Evolutionary conservation across 257 asterid genomes (phyloP).

Genomic region (Jacaranda mimosifolia): DNA sequence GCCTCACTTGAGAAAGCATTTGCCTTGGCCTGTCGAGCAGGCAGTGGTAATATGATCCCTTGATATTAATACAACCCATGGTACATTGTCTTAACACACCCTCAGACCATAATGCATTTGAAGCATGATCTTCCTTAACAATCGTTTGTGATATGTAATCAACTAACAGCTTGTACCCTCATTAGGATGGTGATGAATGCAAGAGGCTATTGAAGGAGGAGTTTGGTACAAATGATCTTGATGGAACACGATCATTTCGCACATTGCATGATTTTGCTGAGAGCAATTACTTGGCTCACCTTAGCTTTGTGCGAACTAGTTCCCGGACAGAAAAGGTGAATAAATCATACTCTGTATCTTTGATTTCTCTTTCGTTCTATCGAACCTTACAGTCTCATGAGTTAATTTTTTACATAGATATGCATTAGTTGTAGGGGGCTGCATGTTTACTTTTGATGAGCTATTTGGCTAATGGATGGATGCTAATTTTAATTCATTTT

Average conservation of each 20-base stretch:
- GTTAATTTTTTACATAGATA: neutral
- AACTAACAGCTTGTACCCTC: slow-evolving; percentile 31
- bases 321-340: slow-evolving; percentile 40
- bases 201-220: slow-evolving; percentile 67
- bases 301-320: slow-evolving; percentile 74
- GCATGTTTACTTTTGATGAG: slow-evolving; percentile 1
- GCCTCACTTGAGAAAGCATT: slow-evolving; percentile 1
- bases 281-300: slow-evolving; percentile 84
- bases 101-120: slow-evolving; percentile 22
- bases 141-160: neutral
- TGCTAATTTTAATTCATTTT: neutral
- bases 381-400: neutral
- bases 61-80: slow-evolving; percentile 6
- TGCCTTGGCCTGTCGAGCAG: neutral
- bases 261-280: slow-evolving; percentile 95
- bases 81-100: neutral
- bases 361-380: slow-evolving; percentile 10
- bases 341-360: neutral
- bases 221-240: slow-evolving; percentile 56
- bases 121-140: neutral
- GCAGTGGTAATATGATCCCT: neutral
- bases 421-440: neutral
- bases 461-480: neutral
- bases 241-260: slow-evolving; percentile 65
- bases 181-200: slow-evolving; percentile 81